Percentiles rank a stretch among this genome's conserved stretches.
Conservation (phyloP, 495 filamentous ascomycete species). For the Lentithecium fluviatile region DNA sequence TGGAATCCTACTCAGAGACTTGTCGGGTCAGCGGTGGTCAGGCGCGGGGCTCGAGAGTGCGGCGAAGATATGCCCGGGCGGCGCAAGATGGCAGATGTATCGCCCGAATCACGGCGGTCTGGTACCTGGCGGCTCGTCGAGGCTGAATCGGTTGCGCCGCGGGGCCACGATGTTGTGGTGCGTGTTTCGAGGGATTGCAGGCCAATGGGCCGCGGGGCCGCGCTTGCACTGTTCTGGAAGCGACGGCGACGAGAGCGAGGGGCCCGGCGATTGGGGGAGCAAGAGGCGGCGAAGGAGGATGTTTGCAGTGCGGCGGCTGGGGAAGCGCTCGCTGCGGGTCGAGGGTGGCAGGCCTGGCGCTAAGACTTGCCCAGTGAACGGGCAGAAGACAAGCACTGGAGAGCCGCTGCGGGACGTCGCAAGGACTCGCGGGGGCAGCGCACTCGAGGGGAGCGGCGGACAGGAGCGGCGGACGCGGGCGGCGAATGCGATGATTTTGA, state of each 20-base stretch:
- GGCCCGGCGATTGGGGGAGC: conserved; percentile 21
- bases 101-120: conserved; percentile 19
- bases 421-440: neutral
- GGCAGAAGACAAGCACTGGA: conserved; percentile 4
- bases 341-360: conserved; percentile 28
- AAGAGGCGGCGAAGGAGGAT: conserved; percentile 14
- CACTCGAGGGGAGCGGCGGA: neutral
- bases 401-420: conserved; percentile 5
- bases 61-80: conserved; percentile 4
- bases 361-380: conserved; percentile 36
- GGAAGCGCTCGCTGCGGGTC: conserved; percentile 33
- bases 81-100: neutral
- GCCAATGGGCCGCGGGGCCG: conserved; percentile 28
- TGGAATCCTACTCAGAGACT: neutral
- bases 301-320: conserved; percentile 29
- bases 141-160: conserved; percentile 2
- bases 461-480: conserved; percentile 2
- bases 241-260: neutral
- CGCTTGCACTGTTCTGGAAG: conserved; percentile 31
- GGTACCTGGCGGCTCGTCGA: conserved; percentile 26
- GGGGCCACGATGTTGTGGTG: conserved; percentile 22
- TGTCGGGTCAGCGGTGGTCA: conserved; percentile 19
- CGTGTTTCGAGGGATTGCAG: conserved; percentile 17
- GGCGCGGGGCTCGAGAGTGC: neutral
- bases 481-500: neutral